Percentiles rank a stretch among this genome's conserved stretches.
Evolutionary conservation across 106 monocot genomes (phyloP).

Genomic region (Platanthera guangdongensis): DNA sequence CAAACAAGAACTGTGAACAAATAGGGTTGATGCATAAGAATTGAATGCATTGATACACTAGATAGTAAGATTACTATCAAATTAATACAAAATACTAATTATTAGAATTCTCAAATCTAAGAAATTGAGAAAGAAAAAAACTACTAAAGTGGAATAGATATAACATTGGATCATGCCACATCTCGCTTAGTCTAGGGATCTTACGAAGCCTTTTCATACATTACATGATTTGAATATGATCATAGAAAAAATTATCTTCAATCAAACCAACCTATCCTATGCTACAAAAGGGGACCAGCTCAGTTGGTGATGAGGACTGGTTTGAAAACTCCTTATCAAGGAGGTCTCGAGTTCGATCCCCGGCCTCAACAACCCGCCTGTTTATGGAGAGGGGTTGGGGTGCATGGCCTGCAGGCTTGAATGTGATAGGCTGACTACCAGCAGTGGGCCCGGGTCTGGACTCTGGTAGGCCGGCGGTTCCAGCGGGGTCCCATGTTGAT

Average conservation of each 20-base stretch:
- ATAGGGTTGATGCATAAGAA: background rate
- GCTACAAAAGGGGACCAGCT: background rate
- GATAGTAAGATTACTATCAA: constrained; percentile 1
- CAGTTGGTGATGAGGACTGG: too few species aligned
- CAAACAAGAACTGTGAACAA: too few species aligned
- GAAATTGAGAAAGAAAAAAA: background rate
- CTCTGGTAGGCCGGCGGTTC: too few species aligned
- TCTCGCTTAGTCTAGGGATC: constrained; percentile 4
- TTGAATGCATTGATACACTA: constrained; percentile 9
- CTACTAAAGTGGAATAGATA: constrained; percentile 4
- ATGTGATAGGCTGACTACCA: too few species aligned
- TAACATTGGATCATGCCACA: constrained; percentile 2
- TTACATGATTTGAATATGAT: background rate
- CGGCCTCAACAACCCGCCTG: too few species aligned
- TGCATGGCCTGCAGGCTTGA: too few species aligned
- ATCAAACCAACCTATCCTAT: background rate
- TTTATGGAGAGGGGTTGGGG: too few species aligned
- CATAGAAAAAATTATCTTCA: constrained; percentile 12
- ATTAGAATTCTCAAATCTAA: background rate
- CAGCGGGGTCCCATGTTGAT: too few species aligned
- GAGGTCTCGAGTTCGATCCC: too few species aligned
- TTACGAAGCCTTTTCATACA: background rate
- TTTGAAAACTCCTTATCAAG: too few species aligned
- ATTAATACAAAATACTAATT: background rate
- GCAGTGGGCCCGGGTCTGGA: too few species aligned